Evolutionary conservation across 106 monocot genomes (phyloP).

Genomic region (Phalaenopsis equestris): DNA sequence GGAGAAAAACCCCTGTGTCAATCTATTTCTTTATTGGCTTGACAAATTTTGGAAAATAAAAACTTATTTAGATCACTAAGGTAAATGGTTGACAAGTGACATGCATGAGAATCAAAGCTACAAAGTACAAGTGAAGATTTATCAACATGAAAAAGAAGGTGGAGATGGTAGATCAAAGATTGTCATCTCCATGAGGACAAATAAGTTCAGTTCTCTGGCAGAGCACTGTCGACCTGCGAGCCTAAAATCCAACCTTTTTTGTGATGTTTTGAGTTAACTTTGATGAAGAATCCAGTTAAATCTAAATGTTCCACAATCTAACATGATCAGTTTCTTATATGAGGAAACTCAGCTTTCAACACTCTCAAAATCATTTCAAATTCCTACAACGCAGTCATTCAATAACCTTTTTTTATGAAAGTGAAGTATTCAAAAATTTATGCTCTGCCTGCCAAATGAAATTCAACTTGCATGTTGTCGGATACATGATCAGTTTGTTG

Average conservation of each 20-base stretch:
- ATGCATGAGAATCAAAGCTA: too few species aligned
- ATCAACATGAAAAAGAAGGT: too few species aligned
- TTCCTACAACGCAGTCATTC: not conserved
- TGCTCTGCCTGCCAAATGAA: not conserved
- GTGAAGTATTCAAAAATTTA: not conserved
- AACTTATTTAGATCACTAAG: too few species aligned
- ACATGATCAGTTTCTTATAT: not conserved
- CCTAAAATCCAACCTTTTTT: not conserved
- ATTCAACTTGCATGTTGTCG: not conserved
- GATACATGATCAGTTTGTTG: not conserved
- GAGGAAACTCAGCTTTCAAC: not conserved
- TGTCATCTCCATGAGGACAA: not conserved
- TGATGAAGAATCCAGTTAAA: not conserved
- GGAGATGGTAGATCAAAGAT: too few species aligned
- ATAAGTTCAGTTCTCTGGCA: not conserved
- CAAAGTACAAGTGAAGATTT: too few species aligned
- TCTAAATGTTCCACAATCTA: not conserved
- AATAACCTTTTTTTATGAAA: not conserved
- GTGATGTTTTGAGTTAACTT: not conserved
- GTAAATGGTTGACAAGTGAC: too few species aligned
- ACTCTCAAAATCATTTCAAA: not conserved
- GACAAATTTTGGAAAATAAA: too few species aligned
- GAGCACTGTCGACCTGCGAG: not conserved
- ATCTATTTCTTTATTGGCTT: too few species aligned
- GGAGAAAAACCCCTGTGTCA: too few species aligned